phyloP scores from a whole-genome alignment of 345 rosid genomes.

The Punica granatum region DNA sequence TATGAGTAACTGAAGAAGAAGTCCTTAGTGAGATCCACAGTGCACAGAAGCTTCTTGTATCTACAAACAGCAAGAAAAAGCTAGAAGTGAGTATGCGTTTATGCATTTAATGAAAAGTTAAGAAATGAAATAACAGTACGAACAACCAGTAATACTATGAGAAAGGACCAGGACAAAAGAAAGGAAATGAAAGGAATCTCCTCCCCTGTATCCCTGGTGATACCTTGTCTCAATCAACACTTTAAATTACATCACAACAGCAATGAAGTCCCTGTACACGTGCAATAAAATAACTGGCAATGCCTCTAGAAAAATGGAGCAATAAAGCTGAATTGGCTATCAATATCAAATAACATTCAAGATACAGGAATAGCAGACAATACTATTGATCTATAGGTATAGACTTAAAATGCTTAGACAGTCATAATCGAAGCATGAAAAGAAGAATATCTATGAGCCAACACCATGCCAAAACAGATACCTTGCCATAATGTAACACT shows the following conservation, averaged over 20 bases:
- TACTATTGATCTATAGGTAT: neutral
- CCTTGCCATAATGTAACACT: neutral
- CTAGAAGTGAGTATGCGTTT: neutral
- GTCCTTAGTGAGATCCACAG: conserved; percentile 92
- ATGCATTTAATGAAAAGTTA: conserved; percentile 7
- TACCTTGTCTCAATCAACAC: conserved; percentile 59
- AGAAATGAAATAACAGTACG: conserved; percentile 13
- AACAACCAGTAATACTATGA: conserved; percentile 9
- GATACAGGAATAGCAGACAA: neutral
- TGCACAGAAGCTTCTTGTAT: conserved; percentile 94
- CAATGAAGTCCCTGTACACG: conserved; percentile 54
- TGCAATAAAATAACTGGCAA: conserved; percentile 47
- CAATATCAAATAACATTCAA: conserved; percentile 7
- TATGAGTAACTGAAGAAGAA: conserved; percentile 98
- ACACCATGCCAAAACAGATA: neutral
- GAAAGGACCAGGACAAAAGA: conserved; percentile 14
- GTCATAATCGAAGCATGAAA: neutral
- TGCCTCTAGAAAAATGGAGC: conserved; percentile 36
- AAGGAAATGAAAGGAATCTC: conserved; percentile 21
- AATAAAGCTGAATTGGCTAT: conserved; percentile 19
- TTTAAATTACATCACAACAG: conserved; percentile 42
- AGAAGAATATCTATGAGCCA: neutral
- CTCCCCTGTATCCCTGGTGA: conserved; percentile 46
- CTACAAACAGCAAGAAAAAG: conserved; percentile 37
- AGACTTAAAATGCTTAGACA: neutral